phyloP scores from a whole-genome alignment of 2,329 filamentous ascomycete species.

The Lachnellula suecica region DNA sequence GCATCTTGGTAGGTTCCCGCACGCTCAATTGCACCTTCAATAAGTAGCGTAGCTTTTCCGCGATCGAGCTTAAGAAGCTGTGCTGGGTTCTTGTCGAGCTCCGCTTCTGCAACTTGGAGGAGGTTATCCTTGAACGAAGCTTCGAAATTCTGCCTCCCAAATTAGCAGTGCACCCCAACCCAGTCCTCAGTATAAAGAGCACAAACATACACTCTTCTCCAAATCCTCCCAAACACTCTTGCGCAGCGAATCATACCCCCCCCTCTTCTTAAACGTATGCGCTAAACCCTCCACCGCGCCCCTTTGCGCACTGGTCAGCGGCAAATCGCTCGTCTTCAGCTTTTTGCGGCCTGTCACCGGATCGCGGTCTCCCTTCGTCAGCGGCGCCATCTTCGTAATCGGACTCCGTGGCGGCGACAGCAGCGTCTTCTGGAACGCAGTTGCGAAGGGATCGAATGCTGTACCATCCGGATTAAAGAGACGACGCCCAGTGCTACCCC shows the following conservation, averaged over 20 bases:
- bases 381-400: constrained; percentile 9
- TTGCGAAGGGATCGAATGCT: neutral
- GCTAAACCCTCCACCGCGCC: constrained; percentile 72
- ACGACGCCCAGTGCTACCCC: neutral
- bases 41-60: constrained; percentile 70
- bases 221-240: constrained; percentile 78
- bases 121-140: constrained; percentile 64
- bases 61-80: constrained; percentile 72
- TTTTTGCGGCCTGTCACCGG: constrained; percentile 39
- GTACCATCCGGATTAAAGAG: neutral
- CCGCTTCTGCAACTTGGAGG: constrained; percentile 67
- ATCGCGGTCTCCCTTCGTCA: constrained; percentile 5
- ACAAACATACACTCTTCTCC: constrained; percentile 58
- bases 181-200: neutral
- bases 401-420: neutral
- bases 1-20: constrained; percentile 74
- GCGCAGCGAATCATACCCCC: constrained; percentile 75
- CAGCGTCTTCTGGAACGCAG: too few relatives aligned
- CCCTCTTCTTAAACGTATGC: constrained; percentile 85
- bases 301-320: constrained; percentile 70
- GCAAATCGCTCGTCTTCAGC: constrained; percentile 73
- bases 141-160: constrained; percentile 61
- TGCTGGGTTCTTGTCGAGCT: constrained; percentile 72
- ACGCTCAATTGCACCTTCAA: constrained; percentile 76
- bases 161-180: constrained; percentile 2